Base-by-base conservation (phyloP, 1,139 yeast species). In the Lodderomyces parapsilosis region DNA sequence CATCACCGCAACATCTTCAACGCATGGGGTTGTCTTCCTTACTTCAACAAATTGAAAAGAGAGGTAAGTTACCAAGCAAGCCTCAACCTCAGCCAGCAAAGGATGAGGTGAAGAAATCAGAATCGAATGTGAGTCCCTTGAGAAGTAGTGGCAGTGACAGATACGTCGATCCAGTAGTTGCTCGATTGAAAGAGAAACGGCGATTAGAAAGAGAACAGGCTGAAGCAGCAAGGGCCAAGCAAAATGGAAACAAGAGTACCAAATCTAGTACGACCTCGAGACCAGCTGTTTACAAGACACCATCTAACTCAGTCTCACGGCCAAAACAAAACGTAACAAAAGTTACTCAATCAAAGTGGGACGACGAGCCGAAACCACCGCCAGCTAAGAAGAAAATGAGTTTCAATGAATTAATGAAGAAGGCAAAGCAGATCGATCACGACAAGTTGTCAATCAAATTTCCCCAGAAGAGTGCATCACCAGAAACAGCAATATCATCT, bases 381-480 rank as follows among this genome's bases (percentile, higher is more conserved):
- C 31, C 40, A 8, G 56, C 58, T 11, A 54, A 51, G 10, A 76
- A 80, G 52, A 83, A 82, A 54, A 60, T 83, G 58, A 72, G 81
- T 9, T 86, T 83, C 55, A 76, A 75, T 39, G 88, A 84, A 45
- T 65, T 86, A 47, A 83, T 85, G 88, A 79, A 78, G 51, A 79
- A 80, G 55, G 93, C 93, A 0, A 79, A 80, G n/a, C 63, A 66
- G 23, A 75, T 80, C 11, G 81, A 73, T 46, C 67, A 67, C 40
- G 58, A 62, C 40, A 72, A 71, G 49, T 59, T 74, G 32, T 63
- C 72, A 4, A 68, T 74, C 19, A 57, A 61, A 6, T 64, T 64
- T 41, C 65, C 62, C 43, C 56, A 62, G 19, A 68, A 68, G 52
- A 47, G 65, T 11, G 60, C 58, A 39, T 58, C 75, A 0, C 65